Base-by-base conservation (phyloP, 805 yeast genomes). In the Saccharomycopsis fodiens region DNA sequence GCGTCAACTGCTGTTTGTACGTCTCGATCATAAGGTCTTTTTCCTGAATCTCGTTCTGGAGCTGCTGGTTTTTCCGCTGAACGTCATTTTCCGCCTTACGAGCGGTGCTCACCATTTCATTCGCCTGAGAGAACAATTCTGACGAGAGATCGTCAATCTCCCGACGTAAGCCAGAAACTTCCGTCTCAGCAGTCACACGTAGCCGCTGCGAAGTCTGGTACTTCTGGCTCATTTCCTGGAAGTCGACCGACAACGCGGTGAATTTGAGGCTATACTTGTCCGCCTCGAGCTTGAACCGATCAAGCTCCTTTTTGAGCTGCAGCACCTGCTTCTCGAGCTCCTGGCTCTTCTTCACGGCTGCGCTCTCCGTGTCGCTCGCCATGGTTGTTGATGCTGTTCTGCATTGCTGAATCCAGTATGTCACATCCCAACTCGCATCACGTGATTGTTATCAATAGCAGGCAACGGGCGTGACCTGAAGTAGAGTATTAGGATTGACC, bases 121-220 rank as follows among this genome's bases (percentile, higher is more conserved):
- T 86, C 12, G 96, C 96, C 58, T 87, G 93, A 51, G 77, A 82
- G 58, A 86, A 86, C 27, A 86, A 64, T 1, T 88, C 77, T 1
- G 81, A 85, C 1, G 88, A 76, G 39, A 86, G 63, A 34, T 85
- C 95, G 57, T 85, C 93, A 31, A 86, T 83, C 58, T 86, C 96
- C 27, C 71, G 75, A 51, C 81, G 76, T 42, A 86, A 63, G 47
- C 73, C 70, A 39, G 73, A 67, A 15, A 75, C 80, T 53, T 82
- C 85, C 8, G 63, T 65, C 52, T 80, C 82, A 1, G 86, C 82
- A 12, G 42, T 50, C 8, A 50, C 44, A n/a, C 53, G 25, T 6
- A 50, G 29, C 25, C 53, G 44, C 32, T 50, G 53, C 2, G 53
- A 50, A 8, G 45, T 47, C 16, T 17, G 43, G 16, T 21, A 47